Conservation (phyloP, 2,329 filamentous ascomycete genomes). For the Trichoderma sp. region DNA sequence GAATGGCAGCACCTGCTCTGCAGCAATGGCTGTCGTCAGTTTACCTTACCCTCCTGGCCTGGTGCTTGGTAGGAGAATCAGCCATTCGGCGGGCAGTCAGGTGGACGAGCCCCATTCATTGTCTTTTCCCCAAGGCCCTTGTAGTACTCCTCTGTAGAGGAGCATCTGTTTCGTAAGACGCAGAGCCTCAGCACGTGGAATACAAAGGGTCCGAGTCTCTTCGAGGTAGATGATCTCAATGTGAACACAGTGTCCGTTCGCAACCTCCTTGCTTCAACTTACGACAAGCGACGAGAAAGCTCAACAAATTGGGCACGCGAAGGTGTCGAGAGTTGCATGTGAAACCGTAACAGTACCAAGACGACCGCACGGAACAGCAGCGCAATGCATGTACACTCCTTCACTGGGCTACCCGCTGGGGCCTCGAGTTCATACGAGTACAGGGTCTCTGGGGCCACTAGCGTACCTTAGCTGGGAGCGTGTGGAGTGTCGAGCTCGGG, state of each 20-base stretch:
- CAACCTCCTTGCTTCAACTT: no score
- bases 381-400: neutral
- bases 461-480: no score
- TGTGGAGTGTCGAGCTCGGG: no score
- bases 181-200: no score
- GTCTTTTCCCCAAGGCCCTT: neutral
- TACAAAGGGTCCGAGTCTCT: neutral
- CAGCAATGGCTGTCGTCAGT: constrained; percentile 10
- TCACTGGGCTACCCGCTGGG: no score
- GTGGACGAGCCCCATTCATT: constrained; percentile 8
- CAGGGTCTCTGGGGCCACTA: no score
- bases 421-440: no score
- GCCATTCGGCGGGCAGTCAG: constrained; percentile 1
- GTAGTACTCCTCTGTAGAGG: neutral
- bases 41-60: neutral
- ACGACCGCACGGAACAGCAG: neutral
- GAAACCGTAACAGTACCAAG: neutral
- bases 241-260: no score
- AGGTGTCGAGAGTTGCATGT: neutral
- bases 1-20: constrained; percentile 16
- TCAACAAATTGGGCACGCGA: neutral
- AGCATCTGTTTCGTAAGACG: no score
- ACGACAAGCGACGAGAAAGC: neutral
- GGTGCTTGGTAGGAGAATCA: neutral
- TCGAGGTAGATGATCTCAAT: no score